Evolutionary conservation across 768 basidiomycete genomes (phyloP).

Genomic region (Rhodocollybia butyracea): DNA sequence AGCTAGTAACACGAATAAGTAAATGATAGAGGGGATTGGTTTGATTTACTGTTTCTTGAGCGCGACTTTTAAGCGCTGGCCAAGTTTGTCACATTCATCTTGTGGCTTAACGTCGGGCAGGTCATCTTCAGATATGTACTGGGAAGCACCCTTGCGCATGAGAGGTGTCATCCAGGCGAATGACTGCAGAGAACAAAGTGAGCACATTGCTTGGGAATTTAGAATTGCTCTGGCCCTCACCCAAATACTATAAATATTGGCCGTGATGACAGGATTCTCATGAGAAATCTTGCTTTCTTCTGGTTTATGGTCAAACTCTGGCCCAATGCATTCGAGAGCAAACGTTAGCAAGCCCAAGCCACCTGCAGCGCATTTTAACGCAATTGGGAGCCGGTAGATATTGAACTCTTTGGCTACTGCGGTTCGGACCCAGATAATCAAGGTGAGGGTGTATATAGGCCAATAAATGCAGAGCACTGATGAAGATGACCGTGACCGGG

Average conservation of each 20-base stretch:
- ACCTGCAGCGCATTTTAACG: constrained; percentile 40
- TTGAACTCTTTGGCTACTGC: constrained; percentile 27
- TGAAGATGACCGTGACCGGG: constrained; percentile 66
- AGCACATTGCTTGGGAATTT: background rate
- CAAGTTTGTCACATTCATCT: constrained; percentile 72
- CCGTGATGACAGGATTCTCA: constrained; percentile 71
- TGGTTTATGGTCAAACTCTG: constrained; percentile 41
- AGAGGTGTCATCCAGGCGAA: constrained; percentile 87
- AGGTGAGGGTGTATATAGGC: constrained; percentile 56
- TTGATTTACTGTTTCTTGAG: constrained; percentile 56
- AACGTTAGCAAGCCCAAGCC: constrained; percentile 54
- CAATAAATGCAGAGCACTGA: constrained; percentile 77
- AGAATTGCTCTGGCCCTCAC: constrained; percentile 20
- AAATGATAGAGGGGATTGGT: background rate
- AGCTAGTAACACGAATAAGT: constrained; percentile 29
- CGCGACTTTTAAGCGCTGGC: constrained; percentile 53
- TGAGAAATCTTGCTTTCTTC: constrained; percentile 33
- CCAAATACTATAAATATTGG: constrained; percentile 81
- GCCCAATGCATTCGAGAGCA: constrained; percentile 65
- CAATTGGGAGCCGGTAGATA: constrained; percentile 32
- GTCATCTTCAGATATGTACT: constrained; percentile 81
- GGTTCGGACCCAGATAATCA: constrained; percentile 63
- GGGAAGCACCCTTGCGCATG: constrained; percentile 61
- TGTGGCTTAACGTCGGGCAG: constrained; percentile 66
- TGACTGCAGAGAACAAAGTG: constrained; percentile 39